Percentiles rank a stretch among this genome's conserved stretches.
These are phyloP conservation scores for Wickerhamomyces sp. DNA, from an alignment of 1,139 yeast genomes.

Conservation along the genomic window DNA sequence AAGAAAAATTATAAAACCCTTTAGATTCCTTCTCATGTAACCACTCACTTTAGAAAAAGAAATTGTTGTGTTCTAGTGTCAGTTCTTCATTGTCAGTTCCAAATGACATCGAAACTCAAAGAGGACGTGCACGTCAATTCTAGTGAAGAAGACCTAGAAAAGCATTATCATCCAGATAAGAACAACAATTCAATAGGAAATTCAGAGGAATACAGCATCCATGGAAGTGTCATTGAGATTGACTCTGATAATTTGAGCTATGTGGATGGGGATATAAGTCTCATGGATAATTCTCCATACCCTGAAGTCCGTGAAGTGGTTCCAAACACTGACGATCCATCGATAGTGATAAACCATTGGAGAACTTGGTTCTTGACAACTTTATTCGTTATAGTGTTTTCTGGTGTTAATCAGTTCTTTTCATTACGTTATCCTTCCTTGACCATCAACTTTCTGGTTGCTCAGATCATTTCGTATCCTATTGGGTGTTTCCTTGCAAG, in stretches of 20 bases:
- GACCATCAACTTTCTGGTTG: constrained; percentile 41
- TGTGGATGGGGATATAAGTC: constrained; percentile 30
- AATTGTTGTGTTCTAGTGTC: too few relatives aligned
- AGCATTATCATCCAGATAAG: too few relatives aligned
- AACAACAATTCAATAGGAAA: too few relatives aligned
- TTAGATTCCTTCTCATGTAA: too few relatives aligned
- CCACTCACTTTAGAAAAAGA: too few relatives aligned
- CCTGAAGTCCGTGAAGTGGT: constrained; percentile 54
- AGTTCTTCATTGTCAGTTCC: too few relatives aligned
- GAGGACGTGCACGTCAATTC: too few relatives aligned
- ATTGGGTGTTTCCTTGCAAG: constrained; percentile 39
- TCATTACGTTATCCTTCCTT: constrained; percentile 44
- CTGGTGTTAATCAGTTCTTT: constrained; percentile 47
- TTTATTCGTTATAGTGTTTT: constrained; percentile 43
- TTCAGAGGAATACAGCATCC: not conserved
- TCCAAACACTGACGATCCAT: constrained; percentile 42
- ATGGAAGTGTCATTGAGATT: constrained; percentile 5
- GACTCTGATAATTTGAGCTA: constrained; percentile 9
- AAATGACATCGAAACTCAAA: too few relatives aligned
- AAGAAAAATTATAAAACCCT: too few relatives aligned
- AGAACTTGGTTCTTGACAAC: constrained; percentile 46
- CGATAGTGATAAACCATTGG: constrained; percentile 42
- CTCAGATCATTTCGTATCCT: constrained; percentile 51
- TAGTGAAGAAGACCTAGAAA: too few relatives aligned
- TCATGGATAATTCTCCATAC: constrained; percentile 44